These are phyloP conservation scores for Cucurbita argyrosperma DNA, from an alignment of 306 rosid genomes.

Conservation along the genomic window DNA sequence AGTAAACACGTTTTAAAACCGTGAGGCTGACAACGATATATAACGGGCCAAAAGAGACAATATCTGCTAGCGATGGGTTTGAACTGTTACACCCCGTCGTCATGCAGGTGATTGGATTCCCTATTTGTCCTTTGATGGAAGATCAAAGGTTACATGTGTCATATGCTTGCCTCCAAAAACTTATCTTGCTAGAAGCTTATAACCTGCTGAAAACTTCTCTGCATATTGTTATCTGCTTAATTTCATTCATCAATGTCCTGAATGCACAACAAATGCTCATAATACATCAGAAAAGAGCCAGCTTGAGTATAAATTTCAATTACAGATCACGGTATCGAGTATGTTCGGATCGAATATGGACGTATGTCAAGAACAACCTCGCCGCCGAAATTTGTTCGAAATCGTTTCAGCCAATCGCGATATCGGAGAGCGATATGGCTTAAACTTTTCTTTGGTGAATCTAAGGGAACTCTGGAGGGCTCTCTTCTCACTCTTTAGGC, in stretches of 20 bases:
- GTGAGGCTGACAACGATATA: too few relatives aligned
- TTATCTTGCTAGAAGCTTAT: neutral
- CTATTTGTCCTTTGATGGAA: neutral
- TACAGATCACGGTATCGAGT: neutral
- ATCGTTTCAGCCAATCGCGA: constrained; percentile 15
- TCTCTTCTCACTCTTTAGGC: constrained; percentile 27
- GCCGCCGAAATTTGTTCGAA: constrained; percentile 17
- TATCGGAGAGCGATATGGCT: constrained; percentile 13
- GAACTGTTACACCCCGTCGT: too few relatives aligned
- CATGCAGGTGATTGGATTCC: neutral
- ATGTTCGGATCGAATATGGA: neutral
- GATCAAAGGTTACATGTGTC: neutral
- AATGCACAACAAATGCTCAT: neutral
- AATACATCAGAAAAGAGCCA: neutral
- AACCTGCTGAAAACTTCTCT: neutral
- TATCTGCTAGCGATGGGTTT: too few relatives aligned
- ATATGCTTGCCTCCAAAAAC: neutral
- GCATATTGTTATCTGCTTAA: neutral
- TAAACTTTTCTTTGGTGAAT: constrained; percentile 20
- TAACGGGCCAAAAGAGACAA: too few relatives aligned
- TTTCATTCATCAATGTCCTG: neutral
- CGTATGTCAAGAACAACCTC: constrained; percentile 23
- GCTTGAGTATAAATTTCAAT: neutral
- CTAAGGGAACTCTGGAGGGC: constrained; percentile 22
- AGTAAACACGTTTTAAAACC: too few relatives aligned